A percentile compares a stretch with the other conserved stretches of the same genome.
Evolutionary conservation across 192 early-diverging fungal species (phyloP).

Genomic region (Coemansia sp.): DNA sequence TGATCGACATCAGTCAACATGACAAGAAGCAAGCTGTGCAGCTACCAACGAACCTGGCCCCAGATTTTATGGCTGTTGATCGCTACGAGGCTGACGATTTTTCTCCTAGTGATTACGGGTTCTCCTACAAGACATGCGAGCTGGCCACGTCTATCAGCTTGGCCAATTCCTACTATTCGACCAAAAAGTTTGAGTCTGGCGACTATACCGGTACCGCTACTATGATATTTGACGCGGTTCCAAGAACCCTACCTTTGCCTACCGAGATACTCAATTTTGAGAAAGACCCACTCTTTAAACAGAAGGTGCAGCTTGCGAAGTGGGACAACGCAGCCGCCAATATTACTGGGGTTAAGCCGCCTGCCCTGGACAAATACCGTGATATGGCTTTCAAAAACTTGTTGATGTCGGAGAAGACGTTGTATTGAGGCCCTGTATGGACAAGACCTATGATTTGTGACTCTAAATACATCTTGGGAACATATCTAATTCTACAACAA

Average conservation of each 20-base stretch:
- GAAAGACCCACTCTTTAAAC: constrained; percentile 56
- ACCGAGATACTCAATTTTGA: constrained; percentile 56
- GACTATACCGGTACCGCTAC: no score
- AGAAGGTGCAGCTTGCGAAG: constrained; percentile 59
- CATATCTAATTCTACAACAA: no score
- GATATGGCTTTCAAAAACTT: constrained; percentile 51
- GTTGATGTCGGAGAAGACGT: not conserved
- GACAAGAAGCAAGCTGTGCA: not conserved
- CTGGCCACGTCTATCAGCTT: constrained; percentile 60
- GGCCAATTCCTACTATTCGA: constrained; percentile 60
- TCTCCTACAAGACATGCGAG: constrained; percentile 54
- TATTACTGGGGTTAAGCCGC: constrained; percentile 48
- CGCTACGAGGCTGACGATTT: constrained; percentile 61
- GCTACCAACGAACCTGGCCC: no score
- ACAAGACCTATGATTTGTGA: not conserved
- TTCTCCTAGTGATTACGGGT: constrained; percentile 45
- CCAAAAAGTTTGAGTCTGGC: constrained; percentile 24
- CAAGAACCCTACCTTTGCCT: constrained; percentile 1
- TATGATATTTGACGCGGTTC: no score
- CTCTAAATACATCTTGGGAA: not conserved
- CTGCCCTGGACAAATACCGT: constrained; percentile 51
- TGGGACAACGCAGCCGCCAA: constrained; percentile 62
- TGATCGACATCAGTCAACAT: no score
- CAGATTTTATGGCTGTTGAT: constrained; percentile 50
- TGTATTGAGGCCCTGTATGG: not conserved